A percentile compares a stretch with the other conserved stretches of the same genome.
Conservation (phyloP, 148 eudicot genomes). For the Silene latifolia region DNA sequence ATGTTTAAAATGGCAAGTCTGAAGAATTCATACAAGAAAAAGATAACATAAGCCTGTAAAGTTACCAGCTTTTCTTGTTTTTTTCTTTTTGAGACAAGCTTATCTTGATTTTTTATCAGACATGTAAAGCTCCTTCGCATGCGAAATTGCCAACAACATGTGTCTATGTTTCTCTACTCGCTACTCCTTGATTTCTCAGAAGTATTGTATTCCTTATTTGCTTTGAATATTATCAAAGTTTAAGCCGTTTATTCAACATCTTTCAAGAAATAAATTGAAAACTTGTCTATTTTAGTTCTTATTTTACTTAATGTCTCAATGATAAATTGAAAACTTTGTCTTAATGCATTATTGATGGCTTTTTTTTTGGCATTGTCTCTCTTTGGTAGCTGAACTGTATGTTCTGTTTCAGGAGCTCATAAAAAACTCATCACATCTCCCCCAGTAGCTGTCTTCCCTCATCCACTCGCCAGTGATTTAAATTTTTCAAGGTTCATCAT, state of each 20-base stretch:
- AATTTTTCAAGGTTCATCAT: constrained; percentile 70
- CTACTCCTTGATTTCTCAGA: neutral
- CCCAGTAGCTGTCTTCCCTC: constrained; percentile 97
- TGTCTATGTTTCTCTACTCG: neutral
- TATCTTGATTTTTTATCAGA: neutral
- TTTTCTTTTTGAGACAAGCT: neutral
- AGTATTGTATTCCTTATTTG: neutral
- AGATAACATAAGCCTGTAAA: neutral
- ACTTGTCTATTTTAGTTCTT: neutral
- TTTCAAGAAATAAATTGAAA: neutral
- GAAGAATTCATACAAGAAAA: neutral
- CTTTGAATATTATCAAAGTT: neutral
- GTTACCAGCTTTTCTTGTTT: neutral
- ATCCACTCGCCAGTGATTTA: constrained; percentile 95
- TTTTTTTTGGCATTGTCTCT: neutral
- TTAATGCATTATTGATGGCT: neutral
- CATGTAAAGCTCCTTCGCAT: neutral
- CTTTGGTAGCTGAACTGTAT: constrained; percentile 16
- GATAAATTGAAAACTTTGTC: no score
- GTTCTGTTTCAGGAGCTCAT: constrained; percentile 63
- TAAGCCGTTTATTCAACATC: neutral
- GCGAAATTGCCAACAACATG: no score
- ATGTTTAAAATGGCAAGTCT: neutral
- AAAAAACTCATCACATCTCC: constrained; percentile 88
- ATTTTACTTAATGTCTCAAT: neutral